Evolutionary conservation across 768 basidiomycete genomes (phyloP).

Genomic region (Leccinum incarnatum): DNA sequence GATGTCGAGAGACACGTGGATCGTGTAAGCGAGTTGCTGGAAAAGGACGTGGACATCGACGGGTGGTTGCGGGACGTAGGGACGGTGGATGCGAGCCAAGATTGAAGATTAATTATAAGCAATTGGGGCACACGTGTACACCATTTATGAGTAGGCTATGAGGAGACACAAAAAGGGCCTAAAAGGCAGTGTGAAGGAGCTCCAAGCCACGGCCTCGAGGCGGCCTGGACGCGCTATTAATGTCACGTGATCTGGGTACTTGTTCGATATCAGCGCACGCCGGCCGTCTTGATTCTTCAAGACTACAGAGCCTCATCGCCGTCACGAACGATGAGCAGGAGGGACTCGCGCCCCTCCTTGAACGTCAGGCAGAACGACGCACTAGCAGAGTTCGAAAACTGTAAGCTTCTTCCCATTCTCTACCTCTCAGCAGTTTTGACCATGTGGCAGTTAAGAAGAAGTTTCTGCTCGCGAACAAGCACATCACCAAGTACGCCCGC

Average conservation of each 20-base stretch:
- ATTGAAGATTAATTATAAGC: slow-evolving; percentile 8
- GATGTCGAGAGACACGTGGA: slow-evolving; percentile 55
- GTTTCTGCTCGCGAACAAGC: slow-evolving; percentile 86
- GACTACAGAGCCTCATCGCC: slow-evolving; percentile 6
- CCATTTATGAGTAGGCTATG: slow-evolving; percentile 16
- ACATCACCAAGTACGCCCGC: slow-evolving; percentile 75
- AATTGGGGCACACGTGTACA: slow-evolving; percentile 16
- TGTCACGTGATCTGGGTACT: slow-evolving; percentile 28
- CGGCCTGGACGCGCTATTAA: slow-evolving; percentile 21
- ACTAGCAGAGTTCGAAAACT: slow-evolving; percentile 80
- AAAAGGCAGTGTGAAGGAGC: slow-evolving; percentile 30
- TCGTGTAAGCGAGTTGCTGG: slow-evolving; percentile 51
- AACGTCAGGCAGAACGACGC: slow-evolving; percentile 73
- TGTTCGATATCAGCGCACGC: slow-evolving; percentile 37
- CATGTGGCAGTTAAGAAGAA: slow-evolving; percentile 81
- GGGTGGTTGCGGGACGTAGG: slow-evolving; percentile 49
- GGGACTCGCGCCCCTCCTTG: slow-evolving; percentile 45
- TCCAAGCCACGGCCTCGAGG: slow-evolving; percentile 26
- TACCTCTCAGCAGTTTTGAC: slow-evolving; percentile 7
- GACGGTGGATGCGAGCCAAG: slow-evolving; percentile 28
- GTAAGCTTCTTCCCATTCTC: slow-evolving; percentile 42
- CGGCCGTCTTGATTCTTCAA: slow-evolving; percentile 1
- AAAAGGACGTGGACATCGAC: slow-evolving; percentile 56
- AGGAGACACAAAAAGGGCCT: slow-evolving; percentile 12
- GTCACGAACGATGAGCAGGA: slow-evolving; percentile 32